Conservation (phyloP, 1,284 basidiomycete species). For the Singerocomus inundabilis region DNA sequence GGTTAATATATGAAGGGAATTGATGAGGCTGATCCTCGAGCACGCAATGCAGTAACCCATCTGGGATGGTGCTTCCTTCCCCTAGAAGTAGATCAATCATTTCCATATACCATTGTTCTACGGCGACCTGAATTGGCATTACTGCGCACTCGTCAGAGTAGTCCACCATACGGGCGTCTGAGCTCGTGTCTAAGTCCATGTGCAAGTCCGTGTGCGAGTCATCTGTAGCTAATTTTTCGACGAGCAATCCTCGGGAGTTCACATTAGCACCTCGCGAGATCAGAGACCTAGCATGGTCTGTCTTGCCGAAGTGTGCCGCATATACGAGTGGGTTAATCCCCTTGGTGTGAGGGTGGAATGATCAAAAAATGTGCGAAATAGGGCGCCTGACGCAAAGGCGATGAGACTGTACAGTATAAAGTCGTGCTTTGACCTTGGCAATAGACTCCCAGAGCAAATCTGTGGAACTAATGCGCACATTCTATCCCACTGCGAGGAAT, state of each 20-base stretch:
- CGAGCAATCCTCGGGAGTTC: background rate
- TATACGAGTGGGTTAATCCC: slow-evolving; percentile 11
- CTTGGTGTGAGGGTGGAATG: background rate
- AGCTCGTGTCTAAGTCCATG: no score
- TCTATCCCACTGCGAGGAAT: slow-evolving; percentile 1
- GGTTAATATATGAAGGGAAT: slow-evolving; percentile 4
- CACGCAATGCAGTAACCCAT: background rate
- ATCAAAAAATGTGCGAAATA: slow-evolving; percentile 1
- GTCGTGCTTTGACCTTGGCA: slow-evolving; percentile 4
- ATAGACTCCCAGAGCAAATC: background rate
- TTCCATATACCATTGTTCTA: background rate
- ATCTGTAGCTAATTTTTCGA: background rate
- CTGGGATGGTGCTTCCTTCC: background rate
- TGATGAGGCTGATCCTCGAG: background rate
- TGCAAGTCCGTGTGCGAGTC: background rate
- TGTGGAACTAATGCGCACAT: background rate
- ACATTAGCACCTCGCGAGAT: slow-evolving; percentile 1
- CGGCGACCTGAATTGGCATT: slow-evolving; percentile 4
- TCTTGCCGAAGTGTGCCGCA: slow-evolving; percentile 5
- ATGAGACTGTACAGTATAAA: slow-evolving; percentile 8
- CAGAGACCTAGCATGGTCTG: background rate
- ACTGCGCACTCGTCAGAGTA: background rate
- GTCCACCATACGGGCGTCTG: background rate
- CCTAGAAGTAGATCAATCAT: slow-evolving; percentile 2
- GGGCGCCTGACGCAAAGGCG: background rate